Evolutionary conservation across 805 yeast genomes (phyloP).

Genomic region (Candida methanosorbosa): DNA sequence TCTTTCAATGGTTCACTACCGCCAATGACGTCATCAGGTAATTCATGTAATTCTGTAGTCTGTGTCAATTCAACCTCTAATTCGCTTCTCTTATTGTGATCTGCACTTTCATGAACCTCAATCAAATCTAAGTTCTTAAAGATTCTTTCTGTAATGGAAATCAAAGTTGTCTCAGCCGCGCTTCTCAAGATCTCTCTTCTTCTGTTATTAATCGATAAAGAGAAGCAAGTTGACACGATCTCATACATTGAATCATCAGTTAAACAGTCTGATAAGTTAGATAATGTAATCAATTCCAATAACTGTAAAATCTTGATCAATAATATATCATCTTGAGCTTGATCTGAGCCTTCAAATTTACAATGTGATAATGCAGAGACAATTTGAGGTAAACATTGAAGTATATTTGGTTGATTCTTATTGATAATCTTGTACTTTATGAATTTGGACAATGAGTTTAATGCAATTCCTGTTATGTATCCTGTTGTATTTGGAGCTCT

Average conservation of each 20-base stretch:
- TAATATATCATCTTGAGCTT: slow-evolving; percentile 85
- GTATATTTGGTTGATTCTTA: slow-evolving; percentile 42
- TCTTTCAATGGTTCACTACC: slow-evolving; percentile 24
- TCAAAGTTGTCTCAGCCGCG: slow-evolving; percentile 80
- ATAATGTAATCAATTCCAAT: slow-evolving; percentile 56
- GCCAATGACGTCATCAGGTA: slow-evolving; percentile 56
- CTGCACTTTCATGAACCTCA: slow-evolving; percentile 22
- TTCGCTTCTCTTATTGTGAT: slow-evolving; percentile 19
- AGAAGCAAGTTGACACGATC: slow-evolving; percentile 82
- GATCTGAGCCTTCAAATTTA: slow-evolving; percentile 92
- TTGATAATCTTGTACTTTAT: slow-evolving; percentile 62
- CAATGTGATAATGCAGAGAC: slow-evolving; percentile 82
- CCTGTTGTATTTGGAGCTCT: slow-evolving; percentile 84
- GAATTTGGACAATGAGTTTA: slow-evolving; percentile 67
- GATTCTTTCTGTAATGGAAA: slow-evolving; percentile 57
- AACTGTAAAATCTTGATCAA: slow-evolving; percentile 73
- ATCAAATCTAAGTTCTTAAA: slow-evolving; percentile 53
- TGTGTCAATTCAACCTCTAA: slow-evolving; percentile 16
- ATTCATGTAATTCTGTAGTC: slow-evolving; percentile 17
- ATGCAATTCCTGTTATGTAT: slow-evolving; percentile 71
- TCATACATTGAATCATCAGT: slow-evolving; percentile 82
- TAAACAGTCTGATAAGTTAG: slow-evolving; percentile 56
- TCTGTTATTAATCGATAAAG: slow-evolving; percentile 86
- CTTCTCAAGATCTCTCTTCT: slow-evolving; percentile 83
- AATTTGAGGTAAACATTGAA: slow-evolving; percentile 52